Evolutionary conservation across 2,329 filamentous ascomycete genomes (phyloP), one percentile per base, ranked within the genome.

Genomic region (Neonectria faginata): DNA sequence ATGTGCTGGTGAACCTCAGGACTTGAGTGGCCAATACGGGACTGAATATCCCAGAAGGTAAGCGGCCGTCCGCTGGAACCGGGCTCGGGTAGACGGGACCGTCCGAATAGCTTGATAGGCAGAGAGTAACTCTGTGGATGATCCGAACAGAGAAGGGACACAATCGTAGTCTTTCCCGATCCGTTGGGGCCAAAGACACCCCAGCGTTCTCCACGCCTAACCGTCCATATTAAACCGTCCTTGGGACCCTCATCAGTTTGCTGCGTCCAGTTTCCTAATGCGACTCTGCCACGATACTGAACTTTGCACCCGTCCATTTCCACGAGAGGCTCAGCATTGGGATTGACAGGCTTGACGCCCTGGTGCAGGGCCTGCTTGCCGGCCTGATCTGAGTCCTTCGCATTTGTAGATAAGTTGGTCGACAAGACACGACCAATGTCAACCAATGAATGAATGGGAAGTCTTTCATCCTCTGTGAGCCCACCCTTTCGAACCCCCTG

Each of bases 1-100:
- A 98, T 97, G 78, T 97, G 94, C 57, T 93, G 90, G 74, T 98
- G 94, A 5, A 98, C 92, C 76, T 98, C 96, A 0, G 96, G 96
- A 66, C 93, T 97, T 0, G 94, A 96, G 77, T 98, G 94, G 11
- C 96, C 96, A 69, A 99, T 92, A 25, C 92, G 90, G 0, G 89
- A 85, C 77, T 98, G 96, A 8, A 99, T 88, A 67, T 98, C 94
- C 84, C 97, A 98, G 63, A 97, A 91, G 0, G 93, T 97, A 36
- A 98, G 89, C 0, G 93, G 94, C 0, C 86, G 86, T 58, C 87
- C 77, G 2, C 81, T 83, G 0, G 87, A 88, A 0, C 91, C 92
- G 0, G 87, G 86, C 60, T 91, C 88, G 0, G 95, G 94, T 0
- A 97, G 84, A 20, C 96, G 88, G 59, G 91, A 91, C 22, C 89